Percentiles rank a stretch among this genome's conserved stretches.
These are phyloP conservation scores for Aeschynomene evenia DNA, from an alignment of 306 rosid genomes.

Conservation along the genomic window DNA sequence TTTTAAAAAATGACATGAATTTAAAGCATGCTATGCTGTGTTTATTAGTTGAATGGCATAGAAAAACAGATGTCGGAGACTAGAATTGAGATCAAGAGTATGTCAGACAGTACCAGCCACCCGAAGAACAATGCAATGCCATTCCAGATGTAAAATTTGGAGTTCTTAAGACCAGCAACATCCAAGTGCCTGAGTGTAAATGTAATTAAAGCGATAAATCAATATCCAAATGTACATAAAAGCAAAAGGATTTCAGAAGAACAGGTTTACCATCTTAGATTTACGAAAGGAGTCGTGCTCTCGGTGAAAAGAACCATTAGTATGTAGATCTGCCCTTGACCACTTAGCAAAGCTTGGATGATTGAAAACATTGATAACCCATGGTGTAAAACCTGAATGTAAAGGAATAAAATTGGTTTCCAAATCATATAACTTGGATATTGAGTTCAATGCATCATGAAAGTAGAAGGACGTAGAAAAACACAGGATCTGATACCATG, in stretches of 20 bases:
- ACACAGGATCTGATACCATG: background rate
- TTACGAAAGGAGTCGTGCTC: slow-evolving; percentile 87
- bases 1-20: background rate
- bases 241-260: slow-evolving; percentile 7
- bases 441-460: slow-evolving; percentile 14
- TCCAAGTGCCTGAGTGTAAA: slow-evolving; percentile 72
- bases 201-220: slow-evolving; percentile 23
- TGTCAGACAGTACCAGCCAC: slow-evolving; percentile 81
- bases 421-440: slow-evolving; percentile 14
- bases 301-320: slow-evolving; percentile 89
- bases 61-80: background rate
- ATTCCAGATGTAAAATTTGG: slow-evolving; percentile 60
- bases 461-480: background rate
- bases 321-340: slow-evolving; percentile 84
- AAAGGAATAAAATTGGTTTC: slow-evolving; percentile 30
- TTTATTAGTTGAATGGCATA: background rate
- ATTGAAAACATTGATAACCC: slow-evolving; percentile 75
- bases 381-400: slow-evolving; percentile 76
- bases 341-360: slow-evolving; percentile 65
- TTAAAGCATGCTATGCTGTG: background rate
- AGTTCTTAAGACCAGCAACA: slow-evolving; percentile 64
- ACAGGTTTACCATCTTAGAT: slow-evolving; percentile 77
- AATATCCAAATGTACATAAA: slow-evolving; percentile 19
- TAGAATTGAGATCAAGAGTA: slow-evolving; percentile 30
- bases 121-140: slow-evolving; percentile 85